Percentiles rank a stretch among this genome's conserved stretches.
Evolutionary conservation across 345 rosid species (phyloP).

Genomic region (Capsella bursapastoris): DNA sequence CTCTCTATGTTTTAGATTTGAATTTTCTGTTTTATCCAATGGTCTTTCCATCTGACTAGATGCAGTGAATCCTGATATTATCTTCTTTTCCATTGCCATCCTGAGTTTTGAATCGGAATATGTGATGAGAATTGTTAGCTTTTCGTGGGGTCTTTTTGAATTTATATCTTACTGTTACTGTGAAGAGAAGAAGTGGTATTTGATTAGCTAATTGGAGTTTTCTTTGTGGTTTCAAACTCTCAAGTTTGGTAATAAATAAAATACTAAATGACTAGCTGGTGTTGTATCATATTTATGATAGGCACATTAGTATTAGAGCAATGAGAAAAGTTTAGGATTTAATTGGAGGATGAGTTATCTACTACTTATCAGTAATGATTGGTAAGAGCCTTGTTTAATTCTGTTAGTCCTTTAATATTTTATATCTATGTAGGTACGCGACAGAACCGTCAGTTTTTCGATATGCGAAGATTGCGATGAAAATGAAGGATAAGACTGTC

Average conservation of each 20-base stretch:
- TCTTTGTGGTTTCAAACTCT: neutral
- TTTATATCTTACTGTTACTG: neutral
- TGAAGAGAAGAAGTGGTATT: conserved; percentile 3
- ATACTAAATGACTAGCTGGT: neutral
- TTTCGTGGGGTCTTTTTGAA: neutral
- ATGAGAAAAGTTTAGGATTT: neutral
- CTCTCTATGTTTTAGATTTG: conserved; percentile 11
- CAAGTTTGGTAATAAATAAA: neutral
- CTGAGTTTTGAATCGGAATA: neutral
- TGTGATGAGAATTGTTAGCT: conserved; percentile 1
- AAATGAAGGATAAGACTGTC: conserved; percentile 77
- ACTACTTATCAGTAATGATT: neutral
- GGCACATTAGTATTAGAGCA: conserved; percentile 15
- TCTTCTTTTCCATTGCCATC: neutral
- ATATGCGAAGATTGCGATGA: conserved; percentile 85
- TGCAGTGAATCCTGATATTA: neutral
- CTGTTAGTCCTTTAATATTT: neutral
- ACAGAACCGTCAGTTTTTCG: conserved; percentile 63
- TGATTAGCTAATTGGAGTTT: conserved; percentile 12
- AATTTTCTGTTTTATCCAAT: conserved; percentile 15
- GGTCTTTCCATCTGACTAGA: neutral
- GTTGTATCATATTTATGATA: neutral
- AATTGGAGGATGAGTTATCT: conserved; percentile 15
- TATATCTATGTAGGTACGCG: conserved; percentile 53
- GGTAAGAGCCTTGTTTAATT: neutral